Evolutionary conservation across 805 yeast species (phyloP), one percentile per base, ranked within the genome.

Genomic region (Saccharomycopsis sp.): DNA sequence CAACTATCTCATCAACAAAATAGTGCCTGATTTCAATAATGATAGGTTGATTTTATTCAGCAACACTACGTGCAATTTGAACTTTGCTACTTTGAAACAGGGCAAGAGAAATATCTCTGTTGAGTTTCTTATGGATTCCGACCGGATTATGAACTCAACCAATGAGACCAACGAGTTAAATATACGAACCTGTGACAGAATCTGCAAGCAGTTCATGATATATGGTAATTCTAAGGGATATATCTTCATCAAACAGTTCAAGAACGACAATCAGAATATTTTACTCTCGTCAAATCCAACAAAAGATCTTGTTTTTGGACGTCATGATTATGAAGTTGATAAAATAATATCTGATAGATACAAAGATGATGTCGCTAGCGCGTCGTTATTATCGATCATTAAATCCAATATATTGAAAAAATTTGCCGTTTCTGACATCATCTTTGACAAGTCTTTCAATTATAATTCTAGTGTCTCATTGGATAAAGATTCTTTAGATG

Each of bases 31-130:
- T 44, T 61, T 59, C 35, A 22, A 47, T 24, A 49, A 44, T 42
- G 62, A 61, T 49, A 51, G 34, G 19, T 22, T 61, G 3, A 54
- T 59, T 15, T 14, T 53, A 17, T 61, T 49, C 23, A 58, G 62
- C 34, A 25, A 29, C 12, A 53, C 25, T 1, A 54, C 58, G n/a
- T 22, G 34, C 17, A 56, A 47, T 23, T 20, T 59, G 35, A 56
- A 54, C 23, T 56, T 59, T 15, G 15, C 42, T 9, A 49, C 58
- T n/a, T 51, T 61, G 9, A 58, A 53, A 42, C 64, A 58, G 34
- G 63, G 63, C 1, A 58, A 61, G 44, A 34, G 50, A 15, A 22
- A 35, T 19, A 19, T 22, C 9, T 24, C 34, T 19, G 17, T 24
- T 3, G 20, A 49, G 25, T 49, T 59, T 58, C 44, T 50, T 25